phyloP scores from a whole-genome alignment of 371 early-diverging fungal species.

The Mucor mucedo region DNA sequence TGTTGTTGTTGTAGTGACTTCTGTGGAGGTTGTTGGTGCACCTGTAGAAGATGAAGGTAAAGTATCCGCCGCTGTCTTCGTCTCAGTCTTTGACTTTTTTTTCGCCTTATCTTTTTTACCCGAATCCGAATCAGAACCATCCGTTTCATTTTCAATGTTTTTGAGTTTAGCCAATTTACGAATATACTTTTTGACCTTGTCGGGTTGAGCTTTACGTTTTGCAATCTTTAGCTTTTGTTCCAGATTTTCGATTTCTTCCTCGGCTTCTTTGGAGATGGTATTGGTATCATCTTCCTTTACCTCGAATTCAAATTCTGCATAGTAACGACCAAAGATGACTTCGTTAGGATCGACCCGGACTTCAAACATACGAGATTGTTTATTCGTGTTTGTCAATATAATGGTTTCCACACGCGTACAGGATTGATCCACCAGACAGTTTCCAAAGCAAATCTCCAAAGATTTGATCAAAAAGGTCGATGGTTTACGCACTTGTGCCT shows the following conservation, averaged over 20 bases:
- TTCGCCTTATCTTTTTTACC: conserved; percentile 5
- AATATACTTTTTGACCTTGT: conserved; percentile 88
- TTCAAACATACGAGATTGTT: conserved; percentile 82
- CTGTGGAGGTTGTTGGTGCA: neutral
- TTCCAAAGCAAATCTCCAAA: conserved; percentile 78
- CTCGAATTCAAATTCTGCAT: conserved; percentile 73
- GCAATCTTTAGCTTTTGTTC: conserved; percentile 98
- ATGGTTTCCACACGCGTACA: conserved; percentile 56
- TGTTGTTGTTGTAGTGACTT: neutral
- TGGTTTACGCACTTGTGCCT: conserved; percentile 91
- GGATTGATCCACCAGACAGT: conserved; percentile 62
- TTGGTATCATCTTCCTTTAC: conserved; percentile 68
- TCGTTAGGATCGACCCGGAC: conserved; percentile 79
- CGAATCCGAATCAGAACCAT: conserved; percentile 4
- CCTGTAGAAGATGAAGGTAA: conserved; percentile 23
- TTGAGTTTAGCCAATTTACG: conserved; percentile 72
- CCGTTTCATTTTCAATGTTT: conserved; percentile 39
- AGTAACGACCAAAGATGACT: conserved; percentile 63
- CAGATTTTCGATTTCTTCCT: conserved; percentile 93
- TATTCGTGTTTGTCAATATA: conserved; percentile 81
- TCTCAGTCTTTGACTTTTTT: neutral
- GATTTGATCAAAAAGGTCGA: conserved; percentile 87
- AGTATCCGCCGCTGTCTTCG: neutral
- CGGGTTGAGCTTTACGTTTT: conserved; percentile 84
- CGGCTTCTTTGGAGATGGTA: conserved; percentile 78